Evolutionary conservation across 108 stramenopile genomes (phyloP).

Genomic region (Cylindrotheca fusiformis): DNA sequence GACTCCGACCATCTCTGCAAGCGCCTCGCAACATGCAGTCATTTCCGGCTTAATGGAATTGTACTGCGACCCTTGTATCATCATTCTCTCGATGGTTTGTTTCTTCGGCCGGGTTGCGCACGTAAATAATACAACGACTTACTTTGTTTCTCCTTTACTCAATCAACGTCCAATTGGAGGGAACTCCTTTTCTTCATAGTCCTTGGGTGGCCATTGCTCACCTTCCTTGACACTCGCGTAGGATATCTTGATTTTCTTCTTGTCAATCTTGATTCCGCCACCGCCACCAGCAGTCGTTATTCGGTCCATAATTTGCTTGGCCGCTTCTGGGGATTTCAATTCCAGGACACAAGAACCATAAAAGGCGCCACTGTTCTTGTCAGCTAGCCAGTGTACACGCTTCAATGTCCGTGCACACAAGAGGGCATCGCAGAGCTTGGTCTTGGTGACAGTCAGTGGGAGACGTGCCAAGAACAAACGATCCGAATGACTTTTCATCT

Average conservation of each 20-base stretch:
- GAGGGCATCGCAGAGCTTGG: constrained; percentile 42
- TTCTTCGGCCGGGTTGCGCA: neutral
- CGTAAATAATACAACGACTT: neutral
- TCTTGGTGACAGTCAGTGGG: constrained; percentile 34
- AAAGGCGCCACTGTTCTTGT: constrained; percentile 43
- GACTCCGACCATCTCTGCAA: constrained; percentile 53
- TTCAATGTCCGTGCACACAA: constrained; percentile 1
- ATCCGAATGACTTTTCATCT: constrained; percentile 11
- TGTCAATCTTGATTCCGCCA: constrained; percentile 28
- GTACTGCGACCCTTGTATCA: constrained; percentile 30
- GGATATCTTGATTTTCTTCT: constrained; percentile 21
- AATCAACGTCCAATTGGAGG: constrained; percentile 27
- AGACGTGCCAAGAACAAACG: constrained; percentile 46
- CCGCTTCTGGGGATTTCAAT: constrained; percentile 29
- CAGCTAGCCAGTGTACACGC: constrained; percentile 58
- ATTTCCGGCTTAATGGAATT: constrained; percentile 44
- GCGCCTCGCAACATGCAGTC: constrained; percentile 34
- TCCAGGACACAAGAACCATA: constrained; percentile 68
- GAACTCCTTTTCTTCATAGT: constrained; percentile 25
- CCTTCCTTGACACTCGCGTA: constrained; percentile 12
- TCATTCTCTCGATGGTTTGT: constrained; percentile 43
- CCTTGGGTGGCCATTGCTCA: constrained; percentile 27
- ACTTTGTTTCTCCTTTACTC: no score
- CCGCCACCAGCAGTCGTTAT: neutral
- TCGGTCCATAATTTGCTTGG: constrained; percentile 20